phyloP scores from a whole-genome alignment of 352 stramenopile genomes.

The Peronospora farinosa region DNA sequence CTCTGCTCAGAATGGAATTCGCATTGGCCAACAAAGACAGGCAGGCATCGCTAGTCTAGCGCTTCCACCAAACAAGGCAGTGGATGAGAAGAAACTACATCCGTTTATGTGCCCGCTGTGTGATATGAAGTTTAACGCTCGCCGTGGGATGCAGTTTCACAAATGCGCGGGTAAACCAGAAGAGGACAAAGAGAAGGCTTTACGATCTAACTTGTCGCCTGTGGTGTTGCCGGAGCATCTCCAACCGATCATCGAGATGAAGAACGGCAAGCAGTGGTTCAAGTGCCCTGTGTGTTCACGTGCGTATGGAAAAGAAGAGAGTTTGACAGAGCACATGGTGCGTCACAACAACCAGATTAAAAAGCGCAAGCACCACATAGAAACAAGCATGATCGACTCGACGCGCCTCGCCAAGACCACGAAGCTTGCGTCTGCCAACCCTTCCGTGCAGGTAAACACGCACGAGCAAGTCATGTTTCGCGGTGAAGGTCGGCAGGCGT shows the following conservation, averaged over 20 bases:
- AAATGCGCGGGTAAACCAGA: constrained; percentile 58
- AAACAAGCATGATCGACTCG: constrained; percentile 72
- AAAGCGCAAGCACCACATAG: constrained; percentile 83
- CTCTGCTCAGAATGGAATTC: constrained; percentile 68
- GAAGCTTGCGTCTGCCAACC: constrained; percentile 77
- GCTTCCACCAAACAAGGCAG: constrained; percentile 61
- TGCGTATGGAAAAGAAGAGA: constrained; percentile 75
- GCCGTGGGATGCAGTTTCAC: constrained; percentile 81
- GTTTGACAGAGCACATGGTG: constrained; percentile 68
- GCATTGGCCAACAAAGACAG: constrained; percentile 56
- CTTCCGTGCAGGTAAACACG: constrained; percentile 83
- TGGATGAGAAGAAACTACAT: constrained; percentile 85
- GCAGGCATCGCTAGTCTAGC: constrained; percentile 39
- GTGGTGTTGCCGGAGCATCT: constrained; percentile 62
- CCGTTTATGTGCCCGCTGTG: constrained; percentile 74
- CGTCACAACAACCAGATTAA: constrained; percentile 82
- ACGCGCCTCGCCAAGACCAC: constrained; percentile 74
- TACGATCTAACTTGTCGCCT: constrained; percentile 41
- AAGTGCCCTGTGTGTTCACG: constrained; percentile 76
- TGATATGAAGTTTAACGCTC: constrained; percentile 84
- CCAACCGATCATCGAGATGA: constrained; percentile 64
- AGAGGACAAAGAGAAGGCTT: constrained; percentile 27
- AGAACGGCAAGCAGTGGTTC: constrained; percentile 81
- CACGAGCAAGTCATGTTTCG: constrained; percentile 84
- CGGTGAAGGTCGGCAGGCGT: constrained; percentile 58